Base-by-base conservation (phyloP, 306 rosid genomes). In the Quercus berberidifolia region DNA sequence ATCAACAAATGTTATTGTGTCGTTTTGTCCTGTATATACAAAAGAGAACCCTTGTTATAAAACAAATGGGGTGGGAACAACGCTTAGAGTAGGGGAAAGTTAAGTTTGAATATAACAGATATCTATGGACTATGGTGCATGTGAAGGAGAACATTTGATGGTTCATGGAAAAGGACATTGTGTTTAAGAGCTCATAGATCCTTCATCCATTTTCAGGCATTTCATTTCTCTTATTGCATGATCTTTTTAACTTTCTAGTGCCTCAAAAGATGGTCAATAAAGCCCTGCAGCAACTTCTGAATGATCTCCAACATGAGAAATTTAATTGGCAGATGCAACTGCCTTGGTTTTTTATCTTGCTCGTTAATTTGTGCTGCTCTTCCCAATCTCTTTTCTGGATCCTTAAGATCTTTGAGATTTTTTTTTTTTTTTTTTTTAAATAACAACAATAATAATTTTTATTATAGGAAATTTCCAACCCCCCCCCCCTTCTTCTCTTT, bases 1-100 rank as follows among this genome's bases (percentile, higher is more conserved):
- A 11, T 77, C 33, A 19, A 62, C 6, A 35, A 55, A 21, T 9
- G 55, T 59, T 19, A 18, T 13, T 6, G 46, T 21, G 35, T 30
- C 2, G 17, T 71, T 76, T 64, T 55, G 60, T 68, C 21, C 35
- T 74, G 20, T 70, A 57, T 73, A 79, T 43, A 72, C 35, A 46
- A 69, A 14, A 71, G 54, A 75, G 25, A 25, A 59, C 15, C 12
- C 20, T 23, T 69, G 17, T 58, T 59, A 30, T 4, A 26, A 49
- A 33, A 43, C 20, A 56, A 46, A 41, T 54, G 6, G 14, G 7
- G 43, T 15, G 31, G 51, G 26, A 67, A 33, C 49, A 33, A 67
- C 5, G 2, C 71, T 33, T 67, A 67, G 26, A 31, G 33, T 17
- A 33, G 51, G 23, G 12, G 15, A 31, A 67, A n/a, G 23, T 20